Evolutionary conservation across 208 protist genomes (phyloP).

Genomic region (Zelonia costaricensis): DNA sequence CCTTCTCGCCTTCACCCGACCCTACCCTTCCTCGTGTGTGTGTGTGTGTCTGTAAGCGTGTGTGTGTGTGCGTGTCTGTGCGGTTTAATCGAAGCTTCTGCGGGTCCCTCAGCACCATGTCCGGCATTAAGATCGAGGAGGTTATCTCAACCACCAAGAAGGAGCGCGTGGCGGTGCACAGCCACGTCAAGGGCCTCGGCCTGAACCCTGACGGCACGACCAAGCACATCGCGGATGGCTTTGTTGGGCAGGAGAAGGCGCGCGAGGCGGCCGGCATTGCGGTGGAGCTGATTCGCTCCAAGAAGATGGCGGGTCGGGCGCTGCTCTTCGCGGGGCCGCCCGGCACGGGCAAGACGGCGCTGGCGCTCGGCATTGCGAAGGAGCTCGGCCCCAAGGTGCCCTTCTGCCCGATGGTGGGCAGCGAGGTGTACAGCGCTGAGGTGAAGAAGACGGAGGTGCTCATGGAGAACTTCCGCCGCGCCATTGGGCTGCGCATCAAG

Average conservation of each 20-base stretch:
- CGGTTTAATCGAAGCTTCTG: neutral
- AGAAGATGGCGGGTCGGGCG: slow-evolving; percentile 99
- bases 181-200: slow-evolving; percentile 99
- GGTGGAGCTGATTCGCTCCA: slow-evolving; percentile 98
- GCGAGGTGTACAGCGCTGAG: slow-evolving; percentile 99
- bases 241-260: slow-evolving; percentile 98
- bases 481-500: slow-evolving; percentile 99
- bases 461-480: slow-evolving; percentile 99
- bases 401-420: slow-evolving; percentile 99
- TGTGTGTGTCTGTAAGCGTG: neutral
- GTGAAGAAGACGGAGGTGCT: slow-evolving; percentile 99
- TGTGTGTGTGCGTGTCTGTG: neutral
- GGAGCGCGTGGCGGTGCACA: slow-evolving; percentile 98
- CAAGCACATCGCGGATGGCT: slow-evolving; percentile 82
- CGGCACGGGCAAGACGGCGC: slow-evolving; percentile 98
- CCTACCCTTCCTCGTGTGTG: neutral
- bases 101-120: slow-evolving; percentile 46
- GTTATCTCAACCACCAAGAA: slow-evolving; percentile 96
- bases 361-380: slow-evolving; percentile 98
- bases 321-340: slow-evolving; percentile 99
- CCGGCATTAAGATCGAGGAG: slow-evolving; percentile 95
- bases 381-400: slow-evolving; percentile 99
- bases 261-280: slow-evolving; percentile 98
- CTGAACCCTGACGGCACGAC: slow-evolving; percentile 94
- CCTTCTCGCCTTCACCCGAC: neutral